A percentile compares a stretch with the other conserved stretches of the same genome.
Conservation (phyloP, 176 grass and related monocot species). For the Rhipidocladum racemiflorum region DNA sequence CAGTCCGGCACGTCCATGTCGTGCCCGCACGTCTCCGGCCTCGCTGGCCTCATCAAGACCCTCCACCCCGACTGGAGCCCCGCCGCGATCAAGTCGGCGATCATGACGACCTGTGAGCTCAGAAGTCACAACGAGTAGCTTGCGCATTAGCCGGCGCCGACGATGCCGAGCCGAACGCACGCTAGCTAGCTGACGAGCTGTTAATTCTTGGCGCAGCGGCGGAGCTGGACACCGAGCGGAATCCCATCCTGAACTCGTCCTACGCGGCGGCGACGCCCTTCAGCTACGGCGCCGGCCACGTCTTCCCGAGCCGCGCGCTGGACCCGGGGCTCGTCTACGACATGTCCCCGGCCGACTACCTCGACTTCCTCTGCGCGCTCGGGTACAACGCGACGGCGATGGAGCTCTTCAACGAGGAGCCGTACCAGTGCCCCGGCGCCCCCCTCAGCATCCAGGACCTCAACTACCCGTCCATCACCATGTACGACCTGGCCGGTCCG, state of each 20-base stretch:
- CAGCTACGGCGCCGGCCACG: conserved; percentile 59
- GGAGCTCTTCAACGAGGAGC: not conserved
- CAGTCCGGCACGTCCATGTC: conserved; percentile 80
- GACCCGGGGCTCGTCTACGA: conserved; percentile 85
- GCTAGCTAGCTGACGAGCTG: not conserved
- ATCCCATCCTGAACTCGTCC: conserved; percentile 34
- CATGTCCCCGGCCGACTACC: conserved; percentile 42
- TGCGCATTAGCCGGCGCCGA: not conserved
- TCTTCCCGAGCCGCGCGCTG: conserved; percentile 45
- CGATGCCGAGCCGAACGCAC: too few species aligned
- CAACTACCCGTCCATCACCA: conserved; percentile 67
- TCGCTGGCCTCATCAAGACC: conserved; percentile 57
- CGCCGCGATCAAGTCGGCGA: conserved; percentile 60
- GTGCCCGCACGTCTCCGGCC: conserved; percentile 62
- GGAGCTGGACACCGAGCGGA: conserved; percentile 27
- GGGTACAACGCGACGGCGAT: conserved; percentile 58
- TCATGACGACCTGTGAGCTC: conserved; percentile 50
- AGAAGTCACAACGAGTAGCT: not conserved
- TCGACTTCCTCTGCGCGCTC: conserved; percentile 64
- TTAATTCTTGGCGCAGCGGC: conserved; percentile 29
- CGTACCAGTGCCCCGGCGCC: conserved; percentile 46
- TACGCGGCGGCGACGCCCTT: conserved; percentile 51
- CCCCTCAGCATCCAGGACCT: conserved; percentile 32
- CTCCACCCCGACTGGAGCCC: conserved; percentile 71
- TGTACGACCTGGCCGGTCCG: conserved; percentile 19